Evolutionary conservation across 2,329 filamentous ascomycete species (phyloP), one percentile per base, ranked within the genome.

Genomic region (Metarhizium guizhouense): DNA sequence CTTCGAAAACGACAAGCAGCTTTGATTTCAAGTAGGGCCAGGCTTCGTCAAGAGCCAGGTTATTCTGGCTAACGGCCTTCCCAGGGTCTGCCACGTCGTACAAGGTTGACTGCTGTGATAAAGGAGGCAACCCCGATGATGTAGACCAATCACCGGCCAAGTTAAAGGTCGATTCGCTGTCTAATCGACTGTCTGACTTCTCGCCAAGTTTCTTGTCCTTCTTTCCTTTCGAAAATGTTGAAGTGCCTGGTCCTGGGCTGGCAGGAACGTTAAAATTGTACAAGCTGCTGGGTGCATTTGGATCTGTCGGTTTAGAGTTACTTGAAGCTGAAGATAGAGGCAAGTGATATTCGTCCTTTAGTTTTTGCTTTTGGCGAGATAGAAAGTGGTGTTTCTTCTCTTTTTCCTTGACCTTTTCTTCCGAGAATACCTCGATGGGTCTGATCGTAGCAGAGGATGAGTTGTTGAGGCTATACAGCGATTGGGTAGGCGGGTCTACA

Each of bases 131-230:
- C 60, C 79, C 82, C 54, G 76, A 76, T 1, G 80, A 74, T 2
- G 77, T 80, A 2, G 78, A 72, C 79, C 81, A 83, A 53, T 83
- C 73, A 30, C 67, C 67, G 48, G 68, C 66, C 20, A 74, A 56
- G 29, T 67, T 68, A 61, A 75, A 69, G 51, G 67, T 65, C 18
- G 74, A 72, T 73, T 81, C 79, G 59, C 72, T 83, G 57, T 85
- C 78, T 40, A 83, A 69, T 13, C 74, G 73, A 58, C 68, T 72
- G 6, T 76, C 68, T 55, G 73, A 78, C 61, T 85, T 83, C 60
- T 89, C 86, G 59, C 88, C 85, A 61, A 87, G 86, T 68, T 86
- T 87, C 75, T 93, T 95, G 66, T 96, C 90, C 57, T 88, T 93
- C 65, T 94, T 88, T 3, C 86, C 87, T 72, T 94, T 95, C 42